Evolutionary conservation across 306 rosid species (phyloP).

Genomic region (Cucumis melo): DNA sequence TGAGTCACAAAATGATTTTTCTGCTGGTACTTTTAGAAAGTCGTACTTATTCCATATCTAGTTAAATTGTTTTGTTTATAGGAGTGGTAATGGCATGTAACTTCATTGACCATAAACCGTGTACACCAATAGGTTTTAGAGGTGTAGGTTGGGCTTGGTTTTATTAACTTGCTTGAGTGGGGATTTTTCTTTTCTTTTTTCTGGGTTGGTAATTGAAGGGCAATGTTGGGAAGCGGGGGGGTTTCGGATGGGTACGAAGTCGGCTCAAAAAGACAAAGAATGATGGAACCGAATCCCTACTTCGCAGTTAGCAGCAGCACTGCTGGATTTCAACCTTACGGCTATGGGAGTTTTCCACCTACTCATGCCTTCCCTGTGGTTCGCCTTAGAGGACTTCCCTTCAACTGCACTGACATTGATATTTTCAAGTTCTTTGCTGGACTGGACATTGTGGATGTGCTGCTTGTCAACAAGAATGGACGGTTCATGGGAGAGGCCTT

Average conservation of each 20-base stretch:
- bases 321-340: slow-evolving; percentile 44
- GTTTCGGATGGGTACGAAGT: slow-evolving; percentile 99
- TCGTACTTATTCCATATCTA: background rate
- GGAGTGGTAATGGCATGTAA: slow-evolving; percentile 19
- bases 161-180: slow-evolving; percentile 95
- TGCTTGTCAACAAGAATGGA: slow-evolving; percentile 94
- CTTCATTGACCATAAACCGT: slow-evolving; percentile 10
- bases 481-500: slow-evolving; percentile 96
- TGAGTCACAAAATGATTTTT: background rate
- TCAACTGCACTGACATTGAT: slow-evolving; percentile 89
- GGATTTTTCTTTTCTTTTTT: slow-evolving; percentile 47
- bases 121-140: slow-evolving; percentile 41
- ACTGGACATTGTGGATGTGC: slow-evolving; percentile 77
- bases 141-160: slow-evolving; percentile 82
- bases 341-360: slow-evolving; percentile 28
- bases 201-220: slow-evolving; percentile 89
- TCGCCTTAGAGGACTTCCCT: slow-evolving; percentile 97
- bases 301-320: slow-evolving; percentile 93
- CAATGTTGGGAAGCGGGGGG: slow-evolving; percentile 99
- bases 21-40: background rate
- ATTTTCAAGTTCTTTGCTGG: slow-evolving; percentile 94
- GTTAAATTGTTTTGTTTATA: background rate
- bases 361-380: slow-evolving; percentile 75
- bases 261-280: slow-evolving; percentile 99
- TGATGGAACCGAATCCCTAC: slow-evolving; percentile 99